Percentiles rank a stretch among this genome's conserved stretches.
These are phyloP conservation scores for Lasiodiplodia gonubiensis DNA, from an alignment of 2,329 filamentous ascomycete genomes.

Conservation along the genomic window DNA sequence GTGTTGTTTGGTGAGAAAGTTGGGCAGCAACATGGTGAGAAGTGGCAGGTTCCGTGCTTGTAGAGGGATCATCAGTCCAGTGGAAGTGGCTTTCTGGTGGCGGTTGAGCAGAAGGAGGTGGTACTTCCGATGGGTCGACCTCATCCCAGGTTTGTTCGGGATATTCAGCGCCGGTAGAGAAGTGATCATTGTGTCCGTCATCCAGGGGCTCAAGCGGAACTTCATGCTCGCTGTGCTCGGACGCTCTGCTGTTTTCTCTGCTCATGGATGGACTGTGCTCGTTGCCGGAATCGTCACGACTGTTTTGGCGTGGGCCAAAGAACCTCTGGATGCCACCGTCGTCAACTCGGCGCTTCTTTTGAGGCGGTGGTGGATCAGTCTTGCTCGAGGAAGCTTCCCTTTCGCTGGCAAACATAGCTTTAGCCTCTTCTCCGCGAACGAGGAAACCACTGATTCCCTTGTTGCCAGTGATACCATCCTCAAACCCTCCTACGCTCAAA, in stretches of 20 bases:
- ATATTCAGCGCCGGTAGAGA: neutral
- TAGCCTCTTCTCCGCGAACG: conserved; percentile 67
- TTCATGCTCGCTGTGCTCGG: conserved; percentile 4
- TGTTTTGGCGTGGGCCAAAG: conserved; percentile 33
- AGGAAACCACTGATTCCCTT: conserved; percentile 86
- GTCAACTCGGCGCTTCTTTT: conserved; percentile 39
- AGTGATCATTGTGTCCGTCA: neutral
- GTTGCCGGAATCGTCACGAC: conserved; percentile 16
- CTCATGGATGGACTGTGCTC: conserved; percentile 19
- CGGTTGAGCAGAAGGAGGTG: conserved; percentile 45
- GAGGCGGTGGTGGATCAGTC: conserved; percentile 24
- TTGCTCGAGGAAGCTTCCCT: neutral
- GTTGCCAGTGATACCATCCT: conserved; percentile 83
- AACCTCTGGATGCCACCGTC: conserved; percentile 47
- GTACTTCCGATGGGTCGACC: conserved; percentile 27
- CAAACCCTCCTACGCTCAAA: conserved; percentile 87
- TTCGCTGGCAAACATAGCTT: conserved; percentile 46
- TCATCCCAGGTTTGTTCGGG: neutral
- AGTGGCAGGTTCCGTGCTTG: neutral
- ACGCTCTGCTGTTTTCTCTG: conserved; percentile 9
- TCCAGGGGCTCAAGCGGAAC: neutral
- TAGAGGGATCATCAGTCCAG: neutral
- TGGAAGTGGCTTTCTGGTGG: neutral
- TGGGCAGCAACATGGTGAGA: conserved; percentile 1
- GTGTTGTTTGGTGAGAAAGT: conserved; percentile 34